Percentiles rank a stretch among this genome's conserved stretches.
These are phyloP conservation scores for Stephania yunnanensis DNA, from an alignment of 164 flowering plant species.

Conservation along the genomic window DNA sequence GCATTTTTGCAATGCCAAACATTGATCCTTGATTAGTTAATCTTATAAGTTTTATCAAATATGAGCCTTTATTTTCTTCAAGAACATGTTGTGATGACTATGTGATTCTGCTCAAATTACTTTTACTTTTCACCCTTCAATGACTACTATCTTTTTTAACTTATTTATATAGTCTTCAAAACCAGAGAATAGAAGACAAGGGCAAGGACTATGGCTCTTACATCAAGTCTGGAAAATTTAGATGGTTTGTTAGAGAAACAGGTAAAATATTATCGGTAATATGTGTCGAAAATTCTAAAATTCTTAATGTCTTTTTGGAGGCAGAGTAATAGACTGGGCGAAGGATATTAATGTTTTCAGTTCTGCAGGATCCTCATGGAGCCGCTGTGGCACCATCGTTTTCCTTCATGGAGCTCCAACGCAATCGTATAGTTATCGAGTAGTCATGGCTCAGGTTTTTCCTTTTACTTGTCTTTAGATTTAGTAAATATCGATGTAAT, in stretches of 20 bases:
- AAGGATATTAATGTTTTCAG: neutral
- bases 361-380: slow-evolving; percentile 55
- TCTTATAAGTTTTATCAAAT: too few species aligned
- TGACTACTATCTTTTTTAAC: neutral
- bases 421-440: slow-evolving; percentile 86
- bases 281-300: neutral
- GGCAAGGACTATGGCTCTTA: slow-evolving; percentile 78
- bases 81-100: neutral
- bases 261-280: slow-evolving; percentile 31
- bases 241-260: slow-evolving; percentile 97
- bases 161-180: slow-evolving; percentile 6
- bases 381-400: slow-evolving; percentile 68
- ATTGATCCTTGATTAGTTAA: too few species aligned
- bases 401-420: slow-evolving; percentile 98
- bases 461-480: neutral
- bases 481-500: neutral
- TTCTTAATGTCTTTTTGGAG: neutral
- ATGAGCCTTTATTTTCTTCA: too few species aligned
- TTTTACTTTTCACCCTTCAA: neutral
- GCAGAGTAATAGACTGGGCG: too few species aligned
- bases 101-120: neutral
- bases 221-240: slow-evolving; percentile 58
- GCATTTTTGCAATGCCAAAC: too few species aligned
- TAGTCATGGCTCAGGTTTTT: slow-evolving; percentile 85
- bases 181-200: slow-evolving; percentile 87